Percentiles rank a stretch among this genome's conserved stretches.
These are phyloP conservation scores for Crataegus laevigata DNA, from an alignment of 306 rosid species.

Conservation along the genomic window DNA sequence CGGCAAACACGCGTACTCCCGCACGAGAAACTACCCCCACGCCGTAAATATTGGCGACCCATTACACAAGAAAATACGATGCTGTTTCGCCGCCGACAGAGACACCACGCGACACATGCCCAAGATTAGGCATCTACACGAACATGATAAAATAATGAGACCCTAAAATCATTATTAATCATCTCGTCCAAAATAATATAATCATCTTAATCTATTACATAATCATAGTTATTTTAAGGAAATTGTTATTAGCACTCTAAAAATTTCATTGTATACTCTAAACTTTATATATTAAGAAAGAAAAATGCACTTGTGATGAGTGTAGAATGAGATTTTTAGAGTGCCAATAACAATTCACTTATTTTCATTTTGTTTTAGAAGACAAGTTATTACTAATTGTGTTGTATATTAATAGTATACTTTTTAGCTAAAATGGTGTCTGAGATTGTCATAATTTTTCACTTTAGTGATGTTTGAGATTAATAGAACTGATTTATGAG, in stretches of 20 bases:
- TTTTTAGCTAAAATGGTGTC: no score
- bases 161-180: not conserved
- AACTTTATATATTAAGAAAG: no score
- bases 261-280: no score
- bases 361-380: not conserved
- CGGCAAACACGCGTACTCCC: not conserved
- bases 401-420: not conserved
- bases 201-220: not conserved
- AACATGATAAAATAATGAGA: not conserved
- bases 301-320: no score
- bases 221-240: not conserved
- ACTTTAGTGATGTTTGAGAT: no score
- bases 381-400: not conserved
- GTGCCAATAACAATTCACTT: no score
- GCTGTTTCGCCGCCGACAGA: not conserved
- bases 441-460: no score
- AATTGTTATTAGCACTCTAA: no score
- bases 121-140: not conserved
- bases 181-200: not conserved
- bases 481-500: no score
- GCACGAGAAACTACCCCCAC: not conserved
- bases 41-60: not conserved
- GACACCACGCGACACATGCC: not conserved
- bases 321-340: no score
- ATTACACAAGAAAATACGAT: not conserved